Evolutionary conservation across 2,329 filamentous ascomycete genomes (phyloP), one percentile per base, ranked within the genome.

Genomic region (Stagonosporopsis tanaceti): DNA sequence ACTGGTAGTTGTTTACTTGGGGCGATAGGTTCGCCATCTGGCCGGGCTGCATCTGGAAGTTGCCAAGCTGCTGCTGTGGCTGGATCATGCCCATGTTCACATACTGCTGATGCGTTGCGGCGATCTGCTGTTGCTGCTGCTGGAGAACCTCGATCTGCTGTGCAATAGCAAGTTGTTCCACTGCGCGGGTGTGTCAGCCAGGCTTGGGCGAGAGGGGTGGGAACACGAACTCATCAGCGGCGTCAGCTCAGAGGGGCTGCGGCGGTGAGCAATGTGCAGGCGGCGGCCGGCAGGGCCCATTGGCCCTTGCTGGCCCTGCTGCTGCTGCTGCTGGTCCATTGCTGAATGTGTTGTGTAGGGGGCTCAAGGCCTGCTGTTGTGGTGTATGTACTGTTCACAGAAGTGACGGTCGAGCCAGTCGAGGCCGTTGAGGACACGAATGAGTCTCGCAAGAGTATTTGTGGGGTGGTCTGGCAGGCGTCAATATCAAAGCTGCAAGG

Each of bases 131-230:
- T 77, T 98, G 95, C 78, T 98, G 95, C 78, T 97, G 93, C 82
- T 98, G 94, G 73, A 98, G 85, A 75, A 96, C 86, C 80, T 98
- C 94, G 74, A 98, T 97, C 81, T 98, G 94, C 82, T 97, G 94
- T 81, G 97, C 93, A 76, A 98, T 93, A 75, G 92, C 92, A 76
- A 97, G 87, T 85, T 97, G 93, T 83, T 97, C 94, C 91, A 97
- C 93, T 96, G 70, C 46, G 61, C 28, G 38, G 35, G 27, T 39
- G 38, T 57, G 67, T 72, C 62, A 76, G 71, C 64, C 65, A 47
- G 27, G 50, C n/a, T 9, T 15, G 44, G 35, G 25, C 35, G 28
- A 35, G 38, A 45, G 51, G 55, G 50, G 61, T 50, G 44, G 59
- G 58, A n/a, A 48, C 35, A 92, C 92, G 87, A 92, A 92, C 93